These are phyloP conservation scores for Plasmodium gonderi DNA, from an alignment of 169 alveolate genomes.

Conservation along the genomic window DNA sequence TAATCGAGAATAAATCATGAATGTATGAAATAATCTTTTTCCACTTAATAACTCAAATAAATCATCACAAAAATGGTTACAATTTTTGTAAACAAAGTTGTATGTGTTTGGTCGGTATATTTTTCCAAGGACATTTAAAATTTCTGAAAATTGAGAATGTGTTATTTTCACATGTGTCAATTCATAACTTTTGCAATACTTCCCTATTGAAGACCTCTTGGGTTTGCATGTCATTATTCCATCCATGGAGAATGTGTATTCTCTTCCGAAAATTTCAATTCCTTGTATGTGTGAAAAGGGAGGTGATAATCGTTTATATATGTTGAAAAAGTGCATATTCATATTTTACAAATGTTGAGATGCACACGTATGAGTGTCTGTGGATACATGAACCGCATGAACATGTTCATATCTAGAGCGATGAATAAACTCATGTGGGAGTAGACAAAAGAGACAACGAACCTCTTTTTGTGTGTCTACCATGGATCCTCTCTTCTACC, in stretches of 20 bases:
- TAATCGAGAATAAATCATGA: conserved; percentile 69
- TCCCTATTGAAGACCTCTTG: conserved; percentile 36
- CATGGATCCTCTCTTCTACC: no score
- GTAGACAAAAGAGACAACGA: background rate
- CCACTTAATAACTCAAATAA: conserved; percentile 66
- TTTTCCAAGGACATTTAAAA: conserved; percentile 68
- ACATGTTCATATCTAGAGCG: background rate
- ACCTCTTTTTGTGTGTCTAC: no score
- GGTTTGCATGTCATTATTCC: conserved; percentile 65
- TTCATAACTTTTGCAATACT: conserved; percentile 55
- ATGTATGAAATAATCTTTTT: conserved; percentile 56
- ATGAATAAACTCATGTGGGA: background rate
- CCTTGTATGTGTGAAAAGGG: background rate
- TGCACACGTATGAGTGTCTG: background rate
- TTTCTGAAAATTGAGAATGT: conserved; percentile 38
- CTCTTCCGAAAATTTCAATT: conserved; percentile 63
- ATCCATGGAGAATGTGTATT: conserved; percentile 71
- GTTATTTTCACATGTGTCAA: conserved; percentile 30
- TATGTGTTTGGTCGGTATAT: conserved; percentile 70
- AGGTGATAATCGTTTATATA: background rate
- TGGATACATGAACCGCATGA: background rate
- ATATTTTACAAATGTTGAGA: no score
- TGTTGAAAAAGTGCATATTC: no score
- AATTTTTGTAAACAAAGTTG: conserved; percentile 65
- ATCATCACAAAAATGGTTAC: conserved; percentile 75